Evolutionary conservation across 345 rosid genomes (phyloP).

Genomic region (Populus deltoides): DNA sequence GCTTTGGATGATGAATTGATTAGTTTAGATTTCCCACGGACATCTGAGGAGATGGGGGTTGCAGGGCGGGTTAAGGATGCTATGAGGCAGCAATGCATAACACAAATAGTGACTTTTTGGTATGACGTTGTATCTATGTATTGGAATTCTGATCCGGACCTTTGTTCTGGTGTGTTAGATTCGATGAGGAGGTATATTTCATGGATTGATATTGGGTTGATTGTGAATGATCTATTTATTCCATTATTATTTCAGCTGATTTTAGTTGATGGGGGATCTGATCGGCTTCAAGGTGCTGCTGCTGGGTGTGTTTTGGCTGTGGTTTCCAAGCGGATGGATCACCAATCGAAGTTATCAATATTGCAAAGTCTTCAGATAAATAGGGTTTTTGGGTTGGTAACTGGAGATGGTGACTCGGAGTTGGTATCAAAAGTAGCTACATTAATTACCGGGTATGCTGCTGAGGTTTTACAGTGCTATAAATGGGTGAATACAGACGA

Average conservation of each 20-base stretch:
- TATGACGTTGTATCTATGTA: slow-evolving; percentile 66
- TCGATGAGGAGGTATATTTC: slow-evolving; percentile 80
- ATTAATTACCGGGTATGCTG: slow-evolving; percentile 78
- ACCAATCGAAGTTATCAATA: slow-evolving; percentile 60
- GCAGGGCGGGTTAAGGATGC: slow-evolving; percentile 88
- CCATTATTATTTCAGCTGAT: slow-evolving; percentile 75
- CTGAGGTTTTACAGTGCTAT: slow-evolving; percentile 79
- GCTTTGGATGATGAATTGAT: slow-evolving; percentile 85
- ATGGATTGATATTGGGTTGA: slow-evolving; percentile 88
- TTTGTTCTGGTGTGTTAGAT: slow-evolving; percentile 65
- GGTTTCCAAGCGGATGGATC: slow-evolving; percentile 88
- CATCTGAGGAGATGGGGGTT: slow-evolving; percentile 54
- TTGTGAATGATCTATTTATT: slow-evolving; percentile 69
- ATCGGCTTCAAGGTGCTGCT: slow-evolving; percentile 79
- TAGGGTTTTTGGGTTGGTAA: slow-evolving; percentile 61
- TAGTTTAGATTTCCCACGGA: slow-evolving; percentile 82
- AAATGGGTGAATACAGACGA: slow-evolving; percentile 64
- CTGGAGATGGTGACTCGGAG: slow-evolving; percentile 62
- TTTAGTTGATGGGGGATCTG: slow-evolving; percentile 55
- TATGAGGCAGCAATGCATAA: slow-evolving; percentile 90
- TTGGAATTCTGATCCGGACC: slow-evolving; percentile 64
- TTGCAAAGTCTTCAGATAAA: slow-evolving; percentile 64
- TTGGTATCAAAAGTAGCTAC: slow-evolving; percentile 56
- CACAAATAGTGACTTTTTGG: slow-evolving; percentile 85
- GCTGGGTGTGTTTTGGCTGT: slow-evolving; percentile 80